These are phyloP conservation scores for Lonicera japonica DNA, from an alignment of 129 eudicot genomes.

Conservation along the genomic window DNA sequence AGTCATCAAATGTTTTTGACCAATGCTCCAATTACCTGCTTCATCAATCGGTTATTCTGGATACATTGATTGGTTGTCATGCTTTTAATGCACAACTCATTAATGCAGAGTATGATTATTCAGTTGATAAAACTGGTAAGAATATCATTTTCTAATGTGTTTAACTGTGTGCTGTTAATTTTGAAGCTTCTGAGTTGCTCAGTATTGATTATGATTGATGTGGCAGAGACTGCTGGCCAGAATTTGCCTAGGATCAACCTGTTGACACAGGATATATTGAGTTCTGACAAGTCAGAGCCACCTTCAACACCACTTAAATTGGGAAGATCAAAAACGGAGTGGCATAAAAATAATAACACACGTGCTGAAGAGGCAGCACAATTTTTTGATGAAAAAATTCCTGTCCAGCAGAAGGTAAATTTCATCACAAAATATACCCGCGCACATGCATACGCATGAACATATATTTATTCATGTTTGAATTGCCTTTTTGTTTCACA, in stretches of 20 bases:
- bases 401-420: constrained; percentile 81
- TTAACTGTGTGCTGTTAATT: neutral
- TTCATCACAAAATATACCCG: constrained; percentile 5
- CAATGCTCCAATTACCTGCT: no score
- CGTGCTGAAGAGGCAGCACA: constrained; percentile 78
- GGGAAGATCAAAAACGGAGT: constrained; percentile 79
- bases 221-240: constrained; percentile 48
- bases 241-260: constrained; percentile 45
- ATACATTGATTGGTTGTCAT: no score
- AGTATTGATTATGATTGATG: neutral
- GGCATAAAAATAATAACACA: constrained; percentile 39
- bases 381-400: constrained; percentile 58
- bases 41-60: no score
- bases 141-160: no score
- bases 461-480: neutral
- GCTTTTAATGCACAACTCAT: no score
- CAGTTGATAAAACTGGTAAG: no score
- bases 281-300: constrained; percentile 41
- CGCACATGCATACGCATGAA: no score
- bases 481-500: neutral
- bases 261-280: constrained; percentile 41
- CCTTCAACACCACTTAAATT: constrained; percentile 35
- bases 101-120: no score
- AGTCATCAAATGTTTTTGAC: no score
- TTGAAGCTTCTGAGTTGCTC: neutral